Base-by-base conservation (phyloP, 169 alveolate species). In the Nephromyces sp. region DNA sequence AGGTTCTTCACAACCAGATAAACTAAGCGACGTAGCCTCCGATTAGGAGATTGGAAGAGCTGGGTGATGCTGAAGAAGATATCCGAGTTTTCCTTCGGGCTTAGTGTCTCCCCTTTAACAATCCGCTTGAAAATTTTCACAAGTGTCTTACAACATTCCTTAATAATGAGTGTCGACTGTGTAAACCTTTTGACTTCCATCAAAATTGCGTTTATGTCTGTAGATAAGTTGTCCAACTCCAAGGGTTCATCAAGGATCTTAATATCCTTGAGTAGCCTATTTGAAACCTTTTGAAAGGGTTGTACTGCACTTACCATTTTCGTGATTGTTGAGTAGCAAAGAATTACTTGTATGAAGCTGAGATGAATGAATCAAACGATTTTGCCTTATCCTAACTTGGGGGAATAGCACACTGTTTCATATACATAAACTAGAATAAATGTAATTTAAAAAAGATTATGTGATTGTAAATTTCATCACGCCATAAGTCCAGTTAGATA, bases 11-110 rank as follows among this genome's bases (percentile, higher is more conserved):
- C 89, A 72, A 94, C 85, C 69, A 95, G 79, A 67, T 93, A 93
- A 30, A 94, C 88, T 84, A 95, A 84, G 31, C 98, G 86, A 31
- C 98, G 79, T 64, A 95, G 84, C 33, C 91, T 75, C 63, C 89
- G 92, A 71, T 92, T 85, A 32, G 85, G 80, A 1, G 96, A 88
- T 78, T 95, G 97, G 83, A 94, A 94, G 30, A 95, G 90, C 68
- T 94, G 89, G 32, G 98, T 94, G 15, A 92, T 92, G 25, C 95
- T 94, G 82, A 95, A 95, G 77, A 95, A 95, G 52, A 95, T 75
- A 71, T 88, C 94, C 4, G 96, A 86, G 52, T 93, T 81, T 72
- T 95, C 98, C 62, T 84, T 84, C 29, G 87, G 89, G 32, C 97
- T 79, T 67, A 94, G 79, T n/a, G 70, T 84, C 52, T 88, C 94